Evolutionary conservation across 345 rosid species (phyloP).

Genomic region (Geranium brycei): DNA sequence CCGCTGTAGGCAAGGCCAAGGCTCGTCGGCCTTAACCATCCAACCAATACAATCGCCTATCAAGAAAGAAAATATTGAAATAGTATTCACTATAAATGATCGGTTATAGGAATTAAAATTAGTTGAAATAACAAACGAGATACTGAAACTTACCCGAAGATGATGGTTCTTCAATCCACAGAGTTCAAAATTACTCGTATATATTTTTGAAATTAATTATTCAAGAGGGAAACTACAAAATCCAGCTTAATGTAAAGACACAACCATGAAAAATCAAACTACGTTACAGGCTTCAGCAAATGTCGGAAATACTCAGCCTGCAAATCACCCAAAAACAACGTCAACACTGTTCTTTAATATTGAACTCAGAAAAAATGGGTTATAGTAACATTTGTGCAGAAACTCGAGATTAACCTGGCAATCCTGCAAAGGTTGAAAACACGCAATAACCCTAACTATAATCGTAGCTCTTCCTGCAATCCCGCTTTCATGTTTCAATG

Average conservation of each 20-base stretch:
- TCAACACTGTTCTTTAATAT: too few species aligned
- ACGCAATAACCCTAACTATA: conserved; percentile 84
- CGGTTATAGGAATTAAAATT: too few species aligned
- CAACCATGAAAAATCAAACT: conserved; percentile 23
- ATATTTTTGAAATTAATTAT: conserved; percentile 21
- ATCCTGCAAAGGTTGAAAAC: conserved; percentile 92
- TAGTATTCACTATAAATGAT: too few species aligned
- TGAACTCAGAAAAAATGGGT: too few species aligned
- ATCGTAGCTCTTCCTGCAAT: conserved; percentile 67
- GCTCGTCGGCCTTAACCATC: conserved; percentile 24
- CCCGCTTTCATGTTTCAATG: conserved; percentile 77
- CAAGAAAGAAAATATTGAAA: background rate
- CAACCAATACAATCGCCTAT: conserved; percentile 24
- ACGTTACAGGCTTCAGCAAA: conserved; percentile 96
- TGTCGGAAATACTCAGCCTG: conserved; percentile 99
- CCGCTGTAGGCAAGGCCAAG: conserved; percentile 19
- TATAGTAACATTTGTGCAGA: background rate
- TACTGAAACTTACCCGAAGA: conserved; percentile 27
- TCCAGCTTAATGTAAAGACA: conserved; percentile 33
- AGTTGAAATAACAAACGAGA: background rate
- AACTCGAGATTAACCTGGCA: conserved; percentile 63
- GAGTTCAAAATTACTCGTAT: conserved; percentile 18
- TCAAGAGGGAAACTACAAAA: conserved; percentile 21
- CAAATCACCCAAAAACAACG: background rate
- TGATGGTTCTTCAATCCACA: conserved; percentile 19